These are phyloP conservation scores for Cystofilobasidium capitatum DNA, from an alignment of 768 basidiomycete species.

Conservation along the genomic window DNA sequence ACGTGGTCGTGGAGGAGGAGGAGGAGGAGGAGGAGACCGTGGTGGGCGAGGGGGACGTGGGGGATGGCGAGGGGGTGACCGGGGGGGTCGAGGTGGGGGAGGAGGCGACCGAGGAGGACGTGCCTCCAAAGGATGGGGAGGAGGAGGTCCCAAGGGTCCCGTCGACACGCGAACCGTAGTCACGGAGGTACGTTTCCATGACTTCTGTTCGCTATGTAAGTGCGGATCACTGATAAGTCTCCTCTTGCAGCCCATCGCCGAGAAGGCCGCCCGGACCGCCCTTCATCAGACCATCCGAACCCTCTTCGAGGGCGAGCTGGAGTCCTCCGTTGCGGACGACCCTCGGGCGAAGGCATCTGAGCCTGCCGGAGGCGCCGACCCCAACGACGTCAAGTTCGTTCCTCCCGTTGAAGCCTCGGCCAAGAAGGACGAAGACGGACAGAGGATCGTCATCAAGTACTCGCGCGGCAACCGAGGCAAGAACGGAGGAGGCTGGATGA, in stretches of 20 bases:
- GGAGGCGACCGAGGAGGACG: slow-evolving; percentile 30
- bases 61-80: slow-evolving; percentile 30
- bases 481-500: slow-evolving; percentile 6
- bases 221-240: not conserved
- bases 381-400: not conserved
- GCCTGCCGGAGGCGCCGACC: not conserved
- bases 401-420: not conserved
- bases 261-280: slow-evolving; percentile 68
- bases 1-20: slow-evolving; percentile 13
- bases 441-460: slow-evolving; percentile 68
- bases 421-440: slow-evolving; percentile 50
- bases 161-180: slow-evolving; percentile 58
- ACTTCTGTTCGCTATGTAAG: slow-evolving; percentile 25
- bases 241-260: slow-evolving; percentile 58
- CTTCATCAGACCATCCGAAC: slow-evolving; percentile 73
- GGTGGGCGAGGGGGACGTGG: slow-evolving; percentile 30
- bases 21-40: slow-evolving; percentile 27
- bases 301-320: slow-evolving; percentile 71
- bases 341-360: slow-evolving; percentile 28
- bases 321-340: slow-evolving; percentile 56
- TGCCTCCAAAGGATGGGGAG: slow-evolving; percentile 13
- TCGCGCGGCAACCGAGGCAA: slow-evolving; percentile 32
- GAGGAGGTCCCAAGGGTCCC: slow-evolving; percentile 26
- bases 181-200: slow-evolving; percentile 57
- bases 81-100: slow-evolving; percentile 9